These are phyloP conservation scores for Pichia californica DNA, from an alignment of 805 yeast genomes.

Conservation along the genomic window DNA sequence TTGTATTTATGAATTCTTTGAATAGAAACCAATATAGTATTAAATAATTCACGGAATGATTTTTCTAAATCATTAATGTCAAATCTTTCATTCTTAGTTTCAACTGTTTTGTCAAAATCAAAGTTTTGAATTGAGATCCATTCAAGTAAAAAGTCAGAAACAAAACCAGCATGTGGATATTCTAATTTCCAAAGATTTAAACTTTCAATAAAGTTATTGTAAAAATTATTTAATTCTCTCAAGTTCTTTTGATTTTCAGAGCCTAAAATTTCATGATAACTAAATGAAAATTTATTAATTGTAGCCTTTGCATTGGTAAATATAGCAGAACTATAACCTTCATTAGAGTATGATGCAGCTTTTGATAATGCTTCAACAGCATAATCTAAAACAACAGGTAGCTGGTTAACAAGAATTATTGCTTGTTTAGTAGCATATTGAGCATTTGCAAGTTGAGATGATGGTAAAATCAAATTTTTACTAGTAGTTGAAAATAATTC, in stretches of 20 bases:
- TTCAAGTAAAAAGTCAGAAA: constrained; percentile 39
- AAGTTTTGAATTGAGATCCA: constrained; percentile 36
- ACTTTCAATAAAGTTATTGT: constrained; percentile 20
- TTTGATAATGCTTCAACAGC: constrained; percentile 19
- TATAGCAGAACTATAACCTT: constrained; percentile 10
- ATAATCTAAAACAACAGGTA: constrained; percentile 34
- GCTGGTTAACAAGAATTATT: constrained; percentile 20
- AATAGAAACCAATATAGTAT: constrained; percentile 56
- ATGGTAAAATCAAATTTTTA: not conserved
- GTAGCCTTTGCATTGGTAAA: constrained; percentile 23
- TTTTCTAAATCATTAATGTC: constrained; percentile 36
- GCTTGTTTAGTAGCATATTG: constrained; percentile 1
- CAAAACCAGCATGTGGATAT: constrained; percentile 34
- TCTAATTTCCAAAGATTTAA: constrained; percentile 32
- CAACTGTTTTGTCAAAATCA: constrained; percentile 10
- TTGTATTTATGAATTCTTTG: constrained; percentile 49
- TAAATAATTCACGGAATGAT: constrained; percentile 44
- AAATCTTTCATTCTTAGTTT: constrained; percentile 25
- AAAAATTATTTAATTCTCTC: constrained; percentile 17
- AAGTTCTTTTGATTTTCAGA: constrained; percentile 17
- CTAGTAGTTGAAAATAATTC: constrained; percentile 4
- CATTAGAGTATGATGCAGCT: constrained; percentile 8
- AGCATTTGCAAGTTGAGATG: not conserved
- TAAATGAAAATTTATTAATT: constrained; percentile 11
- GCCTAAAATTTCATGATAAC: constrained; percentile 9